These are phyloP conservation scores for Cyberlindnera nakhonratchasimensis DNA, from an alignment of 805 yeast genomes.

Conservation along the genomic window DNA sequence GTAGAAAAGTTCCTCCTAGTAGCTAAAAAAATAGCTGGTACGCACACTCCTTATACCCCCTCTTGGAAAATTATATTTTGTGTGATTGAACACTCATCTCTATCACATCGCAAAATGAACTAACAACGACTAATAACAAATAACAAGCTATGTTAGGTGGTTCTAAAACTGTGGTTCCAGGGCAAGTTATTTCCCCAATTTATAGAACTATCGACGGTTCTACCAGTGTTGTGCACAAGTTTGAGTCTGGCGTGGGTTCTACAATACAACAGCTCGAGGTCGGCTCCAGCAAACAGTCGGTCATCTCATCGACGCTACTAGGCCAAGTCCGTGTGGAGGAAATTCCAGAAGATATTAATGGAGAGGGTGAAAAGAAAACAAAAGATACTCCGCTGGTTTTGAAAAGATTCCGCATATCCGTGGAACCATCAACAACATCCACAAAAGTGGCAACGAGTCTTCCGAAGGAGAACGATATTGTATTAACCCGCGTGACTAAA, in stretches of 20 bases:
- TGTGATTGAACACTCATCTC: neutral
- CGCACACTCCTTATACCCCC: neutral
- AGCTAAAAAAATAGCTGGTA: neutral
- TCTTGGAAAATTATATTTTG: slow-evolving; percentile 1
- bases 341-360: slow-evolving; percentile 16
- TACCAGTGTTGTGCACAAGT: slow-evolving; percentile 37
- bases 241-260: slow-evolving; percentile 64
- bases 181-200: slow-evolving; percentile 70
- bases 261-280: slow-evolving; percentile 44
- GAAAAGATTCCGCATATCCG: slow-evolving; percentile 25
- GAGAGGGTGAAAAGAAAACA: slow-evolving; percentile 13
- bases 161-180: slow-evolving; percentile 68
- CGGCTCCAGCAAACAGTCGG: slow-evolving; percentile 37
- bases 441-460: slow-evolving; percentile 32
- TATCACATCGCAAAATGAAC: no score
- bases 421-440: slow-evolving; percentile 23
- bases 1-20: neutral
- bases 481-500: slow-evolving; percentile 69
- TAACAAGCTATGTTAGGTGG: no score
- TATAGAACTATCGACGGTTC: slow-evolving; percentile 36
- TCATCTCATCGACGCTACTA: slow-evolving; percentile 55
- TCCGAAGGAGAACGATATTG: slow-evolving; percentile 84
- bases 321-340: slow-evolving; percentile 48
- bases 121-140: no score
- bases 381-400: slow-evolving; percentile 6